Base-by-base conservation (phyloP, 2,329 filamentous ascomycete genomes). In the Orbilia blumenaviensis region DNA sequence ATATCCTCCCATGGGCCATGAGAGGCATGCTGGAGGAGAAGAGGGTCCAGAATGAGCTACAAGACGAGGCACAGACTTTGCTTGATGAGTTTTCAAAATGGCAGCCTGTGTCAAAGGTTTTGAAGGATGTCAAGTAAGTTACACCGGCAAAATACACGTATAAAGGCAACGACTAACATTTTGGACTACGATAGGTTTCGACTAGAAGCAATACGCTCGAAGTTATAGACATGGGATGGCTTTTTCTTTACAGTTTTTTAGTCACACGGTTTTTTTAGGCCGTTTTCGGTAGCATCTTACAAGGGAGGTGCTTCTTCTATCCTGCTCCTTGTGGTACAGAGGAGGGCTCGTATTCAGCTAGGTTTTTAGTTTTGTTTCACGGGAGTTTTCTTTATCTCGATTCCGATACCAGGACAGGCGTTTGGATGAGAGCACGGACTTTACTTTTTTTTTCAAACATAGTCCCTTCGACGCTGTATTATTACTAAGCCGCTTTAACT, bases 1-100 rank as follows among this genome's bases (percentile, higher is more conserved):
- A 78, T 64, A 90, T 95, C 66, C 85, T 99, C 12, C 95, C 95
- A 0, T 99, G 96, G 90, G 94, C 95, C 36, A 95, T 99, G 90
- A 89, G 95, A 6, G 95, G 95, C 0, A 84, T 99, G 69, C 84
- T 99, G 1, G 95, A 98, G 82, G 95, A 99, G 82, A 91, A 95
- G 16, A 89, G 93, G 80, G 94, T 98, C 23, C 93, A 91, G 82
- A 92, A 89, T 21, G 91, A 96, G 81, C 84, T 96, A 16, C 88
- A 88, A 32, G 84, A 86, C 1, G 95, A 99, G 83, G 93, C 92
- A 5, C 88, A 88, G 75, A 88, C 93, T 81, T 83, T 99, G 60
- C 85, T 99, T n/a, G 86, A 86, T 74, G 89, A 96, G 82, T 99
- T 98, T 83, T 94, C 98, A 82, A 89, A 92, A 63, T 99, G 95